These are phyloP conservation scores for Tilletiopsis washingtonensis DNA, from an alignment of 1,284 basidiomycete species.

Conservation along the genomic window DNA sequence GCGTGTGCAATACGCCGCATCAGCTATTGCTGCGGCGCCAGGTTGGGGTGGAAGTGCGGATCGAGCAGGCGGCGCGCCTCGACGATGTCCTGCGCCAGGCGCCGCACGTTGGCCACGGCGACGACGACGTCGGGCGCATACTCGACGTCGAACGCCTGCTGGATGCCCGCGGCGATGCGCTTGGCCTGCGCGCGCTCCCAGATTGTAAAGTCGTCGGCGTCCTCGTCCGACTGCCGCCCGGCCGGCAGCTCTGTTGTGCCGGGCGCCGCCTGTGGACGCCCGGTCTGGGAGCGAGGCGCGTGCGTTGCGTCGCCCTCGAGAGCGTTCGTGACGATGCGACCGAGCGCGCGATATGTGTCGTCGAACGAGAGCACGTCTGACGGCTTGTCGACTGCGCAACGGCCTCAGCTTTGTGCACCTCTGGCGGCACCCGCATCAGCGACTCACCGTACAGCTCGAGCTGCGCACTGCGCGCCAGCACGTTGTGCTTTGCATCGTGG, in stretches of 20 bases:
- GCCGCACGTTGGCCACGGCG: slow-evolving; percentile 80
- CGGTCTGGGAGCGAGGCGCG: slow-evolving; percentile 59
- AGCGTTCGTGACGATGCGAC: slow-evolving; percentile 67
- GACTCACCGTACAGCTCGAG: slow-evolving; percentile 76
- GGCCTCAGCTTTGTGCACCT: slow-evolving; percentile 6
- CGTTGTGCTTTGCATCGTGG: slow-evolving; percentile 74
- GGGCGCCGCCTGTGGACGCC: background rate
- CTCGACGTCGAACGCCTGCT: slow-evolving; percentile 76
- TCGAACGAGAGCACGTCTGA: slow-evolving; percentile 53
- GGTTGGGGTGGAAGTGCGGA: background rate
- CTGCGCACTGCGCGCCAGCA: slow-evolving; percentile 73
- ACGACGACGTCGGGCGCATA: slow-evolving; percentile 80
- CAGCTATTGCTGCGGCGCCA: background rate
- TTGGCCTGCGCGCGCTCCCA: slow-evolving; percentile 83
- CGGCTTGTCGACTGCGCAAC: slow-evolving; percentile 60
- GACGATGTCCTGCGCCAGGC: slow-evolving; percentile 67
- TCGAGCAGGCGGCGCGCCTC: slow-evolving; percentile 64
- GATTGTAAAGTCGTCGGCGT: slow-evolving; percentile 87
- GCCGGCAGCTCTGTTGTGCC: background rate
- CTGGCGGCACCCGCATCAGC: background rate
- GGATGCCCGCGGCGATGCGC: slow-evolving; percentile 69
- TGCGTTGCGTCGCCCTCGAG: slow-evolving; percentile 75
- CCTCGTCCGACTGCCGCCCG: slow-evolving; percentile 37
- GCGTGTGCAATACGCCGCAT: no score
- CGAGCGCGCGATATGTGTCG: slow-evolving; percentile 56